A percentile compares a stretch with the other conserved stretches of the same genome.
Evolutionary conservation across 306 rosid genomes (phyloP).

Genomic region (Datisca glomerata): DNA sequence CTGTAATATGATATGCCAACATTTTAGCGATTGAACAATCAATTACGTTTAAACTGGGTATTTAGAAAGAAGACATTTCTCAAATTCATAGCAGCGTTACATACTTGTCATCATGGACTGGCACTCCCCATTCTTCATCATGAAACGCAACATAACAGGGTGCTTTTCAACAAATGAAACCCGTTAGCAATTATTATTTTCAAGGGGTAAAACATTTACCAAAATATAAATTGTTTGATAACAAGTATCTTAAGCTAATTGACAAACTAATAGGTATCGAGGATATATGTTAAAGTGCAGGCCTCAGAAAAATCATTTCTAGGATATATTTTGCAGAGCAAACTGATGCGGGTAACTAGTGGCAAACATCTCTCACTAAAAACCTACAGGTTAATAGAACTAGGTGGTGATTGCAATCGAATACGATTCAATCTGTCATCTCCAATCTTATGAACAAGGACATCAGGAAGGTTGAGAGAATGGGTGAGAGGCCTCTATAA

Average conservation of each 20-base stretch:
- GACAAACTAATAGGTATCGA: no score
- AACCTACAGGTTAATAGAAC: not conserved
- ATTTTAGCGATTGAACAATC: conserved; percentile 4
- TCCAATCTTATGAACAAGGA: not conserved
- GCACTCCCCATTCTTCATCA: conserved; percentile 68
- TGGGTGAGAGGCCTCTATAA: not conserved
- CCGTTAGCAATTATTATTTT: not conserved
- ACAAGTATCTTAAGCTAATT: no score
- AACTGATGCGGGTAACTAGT: no score
- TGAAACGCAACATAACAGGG: conserved; percentile 53
- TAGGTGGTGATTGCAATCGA: not conserved
- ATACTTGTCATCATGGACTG: conserved; percentile 63
- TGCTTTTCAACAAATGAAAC: conserved; percentile 27
- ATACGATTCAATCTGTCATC: not conserved
- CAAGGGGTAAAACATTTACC: not conserved
- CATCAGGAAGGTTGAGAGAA: not conserved
- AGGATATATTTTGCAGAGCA: no score
- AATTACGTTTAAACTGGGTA: conserved; percentile 14
- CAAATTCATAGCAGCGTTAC: conserved; percentile 17
- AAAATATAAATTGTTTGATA: no score
- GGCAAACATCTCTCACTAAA: not conserved
- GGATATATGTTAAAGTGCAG: no score
- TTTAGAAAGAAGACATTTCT: conserved; percentile 13
- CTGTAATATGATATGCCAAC: conserved; percentile 24
- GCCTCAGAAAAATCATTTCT: no score